Conservation (phyloP, 164 flowering plant genomes). For the Platanus orientalis region DNA sequence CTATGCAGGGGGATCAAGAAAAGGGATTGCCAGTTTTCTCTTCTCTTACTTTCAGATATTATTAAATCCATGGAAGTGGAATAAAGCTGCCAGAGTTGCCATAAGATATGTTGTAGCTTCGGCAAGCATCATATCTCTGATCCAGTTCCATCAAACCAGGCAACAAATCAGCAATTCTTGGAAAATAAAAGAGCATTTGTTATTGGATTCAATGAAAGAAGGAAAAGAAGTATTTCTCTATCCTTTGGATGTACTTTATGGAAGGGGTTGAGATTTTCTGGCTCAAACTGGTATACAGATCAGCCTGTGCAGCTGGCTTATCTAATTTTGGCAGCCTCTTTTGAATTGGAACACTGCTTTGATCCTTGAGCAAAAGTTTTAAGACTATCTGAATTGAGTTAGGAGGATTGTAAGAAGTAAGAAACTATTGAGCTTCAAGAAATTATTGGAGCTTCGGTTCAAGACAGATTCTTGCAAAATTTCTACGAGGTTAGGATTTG, state of each 20-base stretch:
- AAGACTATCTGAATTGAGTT: no score
- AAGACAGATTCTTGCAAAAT: no score
- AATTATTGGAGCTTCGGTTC: no score
- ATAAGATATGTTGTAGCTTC: slow-evolving; percentile 9
- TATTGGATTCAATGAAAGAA: background rate
- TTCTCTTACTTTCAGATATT: slow-evolving; percentile 9
- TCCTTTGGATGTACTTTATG: slow-evolving; percentile 16
- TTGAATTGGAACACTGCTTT: no score
- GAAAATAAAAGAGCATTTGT: background rate
- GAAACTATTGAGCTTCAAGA: no score
- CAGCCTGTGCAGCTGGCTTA: no score
- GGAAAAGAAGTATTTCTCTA: slow-evolving; percentile 3
- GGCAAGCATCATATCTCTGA: slow-evolving; percentile 7
- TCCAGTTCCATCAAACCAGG: slow-evolving; percentile 9
- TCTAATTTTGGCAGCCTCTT: no score
- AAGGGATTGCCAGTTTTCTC: slow-evolving; percentile 1
- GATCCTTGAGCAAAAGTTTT: no score
- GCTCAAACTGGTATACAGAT: no score
- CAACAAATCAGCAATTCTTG: background rate
- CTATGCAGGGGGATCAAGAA: background rate
- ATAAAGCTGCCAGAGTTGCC: slow-evolving; percentile 9
- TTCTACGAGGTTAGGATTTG: no score
- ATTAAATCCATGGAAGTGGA: slow-evolving; percentile 17
- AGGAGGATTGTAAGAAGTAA: no score
- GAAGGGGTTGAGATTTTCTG: slow-evolving; percentile 16